Evolutionary conservation across 805 yeast genomes (phyloP).

Genomic region (Lipomyces sp.): DNA sequence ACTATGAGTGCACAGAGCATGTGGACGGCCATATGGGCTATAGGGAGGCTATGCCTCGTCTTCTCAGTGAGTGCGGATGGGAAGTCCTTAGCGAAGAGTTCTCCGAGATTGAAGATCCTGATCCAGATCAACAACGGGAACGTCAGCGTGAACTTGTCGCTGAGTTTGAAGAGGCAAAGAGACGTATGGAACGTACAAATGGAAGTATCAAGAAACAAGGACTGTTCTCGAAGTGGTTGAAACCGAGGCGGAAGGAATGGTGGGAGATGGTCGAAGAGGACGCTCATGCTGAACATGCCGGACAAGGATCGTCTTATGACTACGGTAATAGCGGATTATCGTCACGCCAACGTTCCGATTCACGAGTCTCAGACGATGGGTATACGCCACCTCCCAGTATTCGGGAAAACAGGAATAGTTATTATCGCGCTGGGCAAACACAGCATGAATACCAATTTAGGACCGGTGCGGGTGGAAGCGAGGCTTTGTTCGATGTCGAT

Average conservation of each 20-base stretch:
- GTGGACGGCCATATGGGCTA: slow-evolving; percentile 99
- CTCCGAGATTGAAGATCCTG: slow-evolving; percentile 94
- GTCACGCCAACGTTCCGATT: not conserved
- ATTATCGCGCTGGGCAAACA: slow-evolving; percentile 20
- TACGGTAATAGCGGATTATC: not conserved
- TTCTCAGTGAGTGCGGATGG: slow-evolving; percentile 72
- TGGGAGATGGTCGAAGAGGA: slow-evolving; percentile 53
- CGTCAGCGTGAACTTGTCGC: slow-evolving; percentile 73
- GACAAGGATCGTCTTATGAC: not conserved
- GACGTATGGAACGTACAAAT: slow-evolving; percentile 50
- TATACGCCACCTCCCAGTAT: slow-evolving; percentile 1
- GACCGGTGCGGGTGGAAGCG: slow-evolving; percentile 48
- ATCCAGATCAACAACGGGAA: slow-evolving; percentile 81
- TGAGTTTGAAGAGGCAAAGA: slow-evolving; percentile 87
- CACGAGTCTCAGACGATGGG: slow-evolving; percentile 3
- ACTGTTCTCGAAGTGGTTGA: slow-evolving; percentile 49
- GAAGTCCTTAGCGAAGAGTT: slow-evolving; percentile 88
- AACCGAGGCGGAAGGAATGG: slow-evolving; percentile 61
- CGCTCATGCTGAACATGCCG: not conserved
- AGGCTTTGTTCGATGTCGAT: slow-evolving; percentile 49
- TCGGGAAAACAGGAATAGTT: slow-evolving; percentile 21
- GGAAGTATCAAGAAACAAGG: slow-evolving; percentile 46
- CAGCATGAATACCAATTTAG: slow-evolving; percentile 26
- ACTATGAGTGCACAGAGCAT: slow-evolving; percentile 80
- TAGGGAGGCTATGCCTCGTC: slow-evolving; percentile 87